Evolutionary conservation across 805 yeast species (phyloP).

Genomic region (Wickerhamomyces bisporus): DNA sequence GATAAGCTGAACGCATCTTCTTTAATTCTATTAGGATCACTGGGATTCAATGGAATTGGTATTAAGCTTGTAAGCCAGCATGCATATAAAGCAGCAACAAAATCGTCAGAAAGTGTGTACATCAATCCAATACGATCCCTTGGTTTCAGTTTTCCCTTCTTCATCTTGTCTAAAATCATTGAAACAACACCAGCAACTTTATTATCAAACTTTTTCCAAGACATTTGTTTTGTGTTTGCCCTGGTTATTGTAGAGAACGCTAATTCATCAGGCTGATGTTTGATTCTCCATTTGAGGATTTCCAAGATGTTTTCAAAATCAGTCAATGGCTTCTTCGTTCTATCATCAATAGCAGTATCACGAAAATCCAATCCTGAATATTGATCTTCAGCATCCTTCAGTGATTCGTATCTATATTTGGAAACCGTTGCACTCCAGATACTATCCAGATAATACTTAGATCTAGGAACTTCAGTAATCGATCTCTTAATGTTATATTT

Average conservation of each 20-base stretch:
- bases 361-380: conserved; percentile 78
- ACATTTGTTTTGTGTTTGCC: conserved; percentile 44
- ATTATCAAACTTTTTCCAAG: conserved; percentile 82
- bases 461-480: conserved; percentile 61
- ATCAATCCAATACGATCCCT: conserved; percentile 76
- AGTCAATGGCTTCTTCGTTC: conserved; percentile 68
- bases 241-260: conserved; percentile 53
- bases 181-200: conserved; percentile 71
- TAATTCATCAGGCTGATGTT: conserved; percentile 68
- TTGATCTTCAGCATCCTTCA: conserved; percentile 63
- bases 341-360: conserved; percentile 69
- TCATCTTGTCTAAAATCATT: conserved; percentile 66
- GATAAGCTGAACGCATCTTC: conserved; percentile 72
- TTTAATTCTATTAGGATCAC: conserved; percentile 58
- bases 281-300: conserved; percentile 72
- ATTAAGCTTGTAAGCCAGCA: conserved; percentile 78
- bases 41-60: conserved; percentile 71
- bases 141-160: conserved; percentile 54
- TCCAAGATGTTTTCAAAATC: conserved; percentile 70
- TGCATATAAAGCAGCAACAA: conserved; percentile 75
- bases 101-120: conserved; percentile 87
- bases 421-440: conserved; percentile 68
- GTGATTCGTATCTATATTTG: conserved; percentile 50
- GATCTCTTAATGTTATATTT: conserved; percentile 69
- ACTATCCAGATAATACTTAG: conserved; percentile 74